Conservation (phyloP, 2,329 filamentous ascomycete species). For the Ceratocystis destructans region DNA sequence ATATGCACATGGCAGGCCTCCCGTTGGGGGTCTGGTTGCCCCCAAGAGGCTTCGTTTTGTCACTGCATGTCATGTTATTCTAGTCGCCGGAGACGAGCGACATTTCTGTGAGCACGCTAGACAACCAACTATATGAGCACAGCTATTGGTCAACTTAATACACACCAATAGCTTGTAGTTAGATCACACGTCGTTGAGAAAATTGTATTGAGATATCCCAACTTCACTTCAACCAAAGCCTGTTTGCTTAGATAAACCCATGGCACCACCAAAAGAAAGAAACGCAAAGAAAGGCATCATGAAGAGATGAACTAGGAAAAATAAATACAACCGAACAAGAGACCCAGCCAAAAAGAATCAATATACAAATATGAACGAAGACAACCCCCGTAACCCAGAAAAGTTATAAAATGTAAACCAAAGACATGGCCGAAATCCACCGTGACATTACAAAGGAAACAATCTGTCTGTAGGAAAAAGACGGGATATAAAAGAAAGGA, state of each 20-base stretch:
- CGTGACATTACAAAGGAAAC: slow-evolving; percentile 13
- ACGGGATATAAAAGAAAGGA: slow-evolving; percentile 5
- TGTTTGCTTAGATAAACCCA: not conserved
- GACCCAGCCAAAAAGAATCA: not conserved
- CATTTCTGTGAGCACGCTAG: too few species aligned
- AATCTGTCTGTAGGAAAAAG: slow-evolving; percentile 10
- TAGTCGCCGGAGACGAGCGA: too few species aligned
- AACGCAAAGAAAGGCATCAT: not conserved
- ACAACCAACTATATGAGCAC: too few species aligned
- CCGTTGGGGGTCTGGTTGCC: not conserved
- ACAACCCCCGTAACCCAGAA: not conserved
- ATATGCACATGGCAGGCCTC: not conserved
- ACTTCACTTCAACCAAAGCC: not conserved
- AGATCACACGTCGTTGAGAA: not conserved
- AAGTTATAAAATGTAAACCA: not conserved
- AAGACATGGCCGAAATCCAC: not conserved
- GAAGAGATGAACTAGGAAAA: not conserved
- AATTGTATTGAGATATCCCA: not conserved
- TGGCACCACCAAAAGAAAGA: not conserved
- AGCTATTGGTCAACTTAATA: too few species aligned
- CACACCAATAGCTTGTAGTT: not conserved
- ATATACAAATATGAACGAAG: not conserved
- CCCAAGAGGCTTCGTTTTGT: not conserved
- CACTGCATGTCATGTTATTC: too few species aligned
- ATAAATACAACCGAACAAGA: not conserved